Base-by-base conservation (phyloP, 2,329 filamentous ascomycete genomes). In the Diaporthe sp. region DNA sequence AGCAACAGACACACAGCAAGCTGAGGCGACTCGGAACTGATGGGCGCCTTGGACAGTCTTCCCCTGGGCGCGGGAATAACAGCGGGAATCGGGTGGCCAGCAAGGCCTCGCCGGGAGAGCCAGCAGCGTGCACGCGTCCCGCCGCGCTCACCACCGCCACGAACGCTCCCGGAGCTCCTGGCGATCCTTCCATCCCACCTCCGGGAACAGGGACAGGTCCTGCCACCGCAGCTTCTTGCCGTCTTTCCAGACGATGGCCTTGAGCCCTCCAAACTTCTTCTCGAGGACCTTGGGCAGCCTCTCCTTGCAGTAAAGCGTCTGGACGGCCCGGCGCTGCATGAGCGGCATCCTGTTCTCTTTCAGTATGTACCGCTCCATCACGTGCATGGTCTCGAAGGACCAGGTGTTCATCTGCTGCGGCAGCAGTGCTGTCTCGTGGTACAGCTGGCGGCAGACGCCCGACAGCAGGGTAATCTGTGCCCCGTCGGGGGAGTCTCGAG, bases 401-500 rank as follows among this genome's bases (percentile, higher is more conserved):
- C 83, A 84, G 44, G 78, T 78, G 57, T 83, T 83, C 55, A 84
- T 79, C 53, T 77, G 73, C 70, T 82, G 84, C 10, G 83, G 83
- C 44, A 85, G 77, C 42, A 81, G 72, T 3, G 79, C 79, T 22
- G 83, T 84, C 76, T 84, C 83, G 72, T 81, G 78, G 79, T 84
- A 83, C 19, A 85, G 81, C 78, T 84, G 83, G 44, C 83, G 80
- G 76, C 82, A 85, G 28, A 83, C 82, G 5, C 77, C 75, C 3
- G 81, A 81, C 3, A 84, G 80, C 25, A 84, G 78, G 10, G 81
- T 83, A 74, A 84, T 71, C 3, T 79, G 81, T 15, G 73, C 74
- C 37, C 37, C 0, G n/a, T 53, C 44, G 19, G 70, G 61, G 4
- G 75, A 61, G 19, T n/a, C 37, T 22, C 1, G 73, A 37, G 15